Conservation (phyloP, 2,329 filamentous ascomycete species). For the Alternaria sp. region DNA sequence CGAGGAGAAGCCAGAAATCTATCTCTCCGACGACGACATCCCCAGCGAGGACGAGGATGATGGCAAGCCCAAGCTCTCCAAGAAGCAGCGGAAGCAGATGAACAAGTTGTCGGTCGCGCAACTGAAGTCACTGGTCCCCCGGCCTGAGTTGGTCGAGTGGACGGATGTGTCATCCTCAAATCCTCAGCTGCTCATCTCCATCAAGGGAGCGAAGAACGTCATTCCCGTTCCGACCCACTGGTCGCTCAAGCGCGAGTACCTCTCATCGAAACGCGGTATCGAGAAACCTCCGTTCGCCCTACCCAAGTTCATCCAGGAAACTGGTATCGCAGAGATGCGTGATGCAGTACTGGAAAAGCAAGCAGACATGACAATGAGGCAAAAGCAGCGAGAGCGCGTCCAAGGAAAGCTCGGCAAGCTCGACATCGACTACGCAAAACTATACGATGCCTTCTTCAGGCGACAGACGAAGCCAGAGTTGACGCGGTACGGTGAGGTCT, state of each 20-base stretch:
- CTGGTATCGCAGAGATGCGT: constrained; percentile 96
- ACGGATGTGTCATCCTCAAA: constrained; percentile 92
- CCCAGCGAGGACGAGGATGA: constrained; percentile 85
- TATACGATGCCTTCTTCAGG: constrained; percentile 98
- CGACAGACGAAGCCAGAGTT: constrained; percentile 96
- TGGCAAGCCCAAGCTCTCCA: constrained; percentile 75
- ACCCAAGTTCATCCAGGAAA: constrained; percentile 96
- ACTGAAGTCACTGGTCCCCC: constrained; percentile 87
- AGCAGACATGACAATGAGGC: constrained; percentile 87
- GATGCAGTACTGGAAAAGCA: constrained; percentile 96
- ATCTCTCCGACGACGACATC: constrained; percentile 82
- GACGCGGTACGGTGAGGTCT: constrained; percentile 97
- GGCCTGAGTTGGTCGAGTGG: constrained; percentile 97
- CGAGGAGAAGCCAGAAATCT: constrained; percentile 81
- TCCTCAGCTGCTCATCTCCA: constrained; percentile 85
- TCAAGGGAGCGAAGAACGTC: constrained; percentile 94
- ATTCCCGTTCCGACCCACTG: constrained; percentile 94
- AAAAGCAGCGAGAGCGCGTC: constrained; percentile 93
- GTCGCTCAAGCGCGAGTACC: constrained; percentile 94
- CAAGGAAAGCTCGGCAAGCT: constrained; percentile 95
- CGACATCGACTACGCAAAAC: constrained; percentile 97
- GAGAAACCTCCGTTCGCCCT: constrained; percentile 93
- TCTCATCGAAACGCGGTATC: constrained; percentile 95
- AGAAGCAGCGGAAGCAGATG: constrained; percentile 91
- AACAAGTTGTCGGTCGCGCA: constrained; percentile 95